Evolutionary conservation across 352 stramenopile species (phyloP).

Genomic region (Pythium apleroticum): DNA sequence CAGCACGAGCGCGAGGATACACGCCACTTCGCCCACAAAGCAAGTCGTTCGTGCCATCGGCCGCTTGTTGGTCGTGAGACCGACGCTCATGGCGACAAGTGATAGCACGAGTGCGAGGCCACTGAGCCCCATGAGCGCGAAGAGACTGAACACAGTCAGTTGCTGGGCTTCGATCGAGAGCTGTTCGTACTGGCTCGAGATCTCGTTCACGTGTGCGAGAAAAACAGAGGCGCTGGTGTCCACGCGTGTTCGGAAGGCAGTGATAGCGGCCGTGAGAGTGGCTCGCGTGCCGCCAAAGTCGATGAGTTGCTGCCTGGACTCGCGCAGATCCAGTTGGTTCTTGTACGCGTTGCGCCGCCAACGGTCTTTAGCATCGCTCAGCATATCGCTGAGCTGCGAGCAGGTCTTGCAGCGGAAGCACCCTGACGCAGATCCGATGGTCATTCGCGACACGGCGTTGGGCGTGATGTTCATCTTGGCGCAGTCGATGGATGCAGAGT

Average conservation of each 20-base stretch:
- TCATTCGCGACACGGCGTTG: conserved; percentile 53
- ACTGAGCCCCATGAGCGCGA: conserved; percentile 33
- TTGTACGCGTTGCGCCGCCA: conserved; percentile 50
- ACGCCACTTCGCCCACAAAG: conserved; percentile 46
- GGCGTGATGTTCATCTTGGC: conserved; percentile 46
- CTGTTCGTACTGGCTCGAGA: conserved; percentile 30
- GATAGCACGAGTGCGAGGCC: conserved; percentile 32
- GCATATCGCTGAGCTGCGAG: conserved; percentile 32
- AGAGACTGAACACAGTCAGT: conserved; percentile 34
- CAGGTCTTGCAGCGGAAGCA: conserved; percentile 73
- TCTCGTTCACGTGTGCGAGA: not conserved
- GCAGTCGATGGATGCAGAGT: conserved; percentile 35
- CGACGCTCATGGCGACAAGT: conserved; percentile 33
- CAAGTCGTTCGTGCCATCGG: conserved; percentile 35
- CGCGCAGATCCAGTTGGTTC: conserved; percentile 55
- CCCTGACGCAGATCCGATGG: conserved; percentile 43
- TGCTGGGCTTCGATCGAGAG: conserved; percentile 32
- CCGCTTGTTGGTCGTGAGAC: conserved; percentile 43
- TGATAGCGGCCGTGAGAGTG: conserved; percentile 33
- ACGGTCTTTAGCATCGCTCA: conserved; percentile 33
- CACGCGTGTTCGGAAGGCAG: conserved; percentile 33
- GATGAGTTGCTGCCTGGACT: conserved; percentile 42
- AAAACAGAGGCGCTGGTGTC: conserved; percentile 32
- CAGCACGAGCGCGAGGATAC: conserved; percentile 42
- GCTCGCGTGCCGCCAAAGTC: conserved; percentile 29